Evolutionary conservation across 2,329 filamentous ascomycete genomes (phyloP).

Genomic region (Talaromyces pinophilus): DNA sequence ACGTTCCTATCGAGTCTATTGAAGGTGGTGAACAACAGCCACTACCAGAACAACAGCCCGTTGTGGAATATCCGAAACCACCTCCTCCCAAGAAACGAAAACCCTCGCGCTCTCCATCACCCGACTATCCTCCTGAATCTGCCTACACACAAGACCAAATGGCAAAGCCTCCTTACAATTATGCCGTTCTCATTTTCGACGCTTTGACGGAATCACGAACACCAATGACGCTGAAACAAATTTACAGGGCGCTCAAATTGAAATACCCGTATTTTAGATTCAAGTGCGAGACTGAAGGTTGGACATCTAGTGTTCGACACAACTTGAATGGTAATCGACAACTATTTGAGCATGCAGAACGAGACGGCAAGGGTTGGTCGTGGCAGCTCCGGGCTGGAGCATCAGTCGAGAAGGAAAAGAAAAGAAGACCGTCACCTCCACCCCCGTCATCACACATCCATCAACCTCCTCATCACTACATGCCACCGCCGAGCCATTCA

Average conservation of each 20-base stretch:
- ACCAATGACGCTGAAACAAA: slow-evolving; percentile 65
- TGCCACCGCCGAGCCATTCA: slow-evolving; percentile 37
- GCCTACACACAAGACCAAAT: slow-evolving; percentile 65
- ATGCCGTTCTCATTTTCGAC: slow-evolving; percentile 65
- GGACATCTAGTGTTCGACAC: slow-evolving; percentile 68
- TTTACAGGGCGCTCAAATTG: slow-evolving; percentile 64
- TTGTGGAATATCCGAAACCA: slow-evolving; percentile 46
- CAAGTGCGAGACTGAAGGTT: slow-evolving; percentile 64
- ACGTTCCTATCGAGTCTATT: slow-evolving; percentile 46
- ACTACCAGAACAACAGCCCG: slow-evolving; percentile 35
- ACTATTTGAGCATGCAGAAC: slow-evolving; percentile 62
- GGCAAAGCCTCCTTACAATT: slow-evolving; percentile 62
- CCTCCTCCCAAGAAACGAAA: slow-evolving; percentile 54
- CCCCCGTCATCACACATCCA: slow-evolving; percentile 40
- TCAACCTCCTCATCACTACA: slow-evolving; percentile 36
- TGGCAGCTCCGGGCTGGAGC: slow-evolving; percentile 63
- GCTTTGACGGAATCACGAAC: slow-evolving; percentile 59
- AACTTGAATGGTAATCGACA: slow-evolving; percentile 61
- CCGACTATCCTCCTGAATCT: slow-evolving; percentile 60
- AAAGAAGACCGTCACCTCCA: slow-evolving; percentile 51
- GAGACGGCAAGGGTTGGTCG: slow-evolving; percentile 63
- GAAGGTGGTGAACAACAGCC: slow-evolving; percentile 39
- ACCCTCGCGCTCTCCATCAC: slow-evolving; percentile 60
- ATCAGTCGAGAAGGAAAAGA: slow-evolving; percentile 61
- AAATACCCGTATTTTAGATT: slow-evolving; percentile 64